Percentiles rank a stretch among this genome's conserved stretches.
phyloP scores from a whole-genome alignment of 2,329 filamentous ascomycete genomes.

The Apiospora rasikravindrae region DNA sequence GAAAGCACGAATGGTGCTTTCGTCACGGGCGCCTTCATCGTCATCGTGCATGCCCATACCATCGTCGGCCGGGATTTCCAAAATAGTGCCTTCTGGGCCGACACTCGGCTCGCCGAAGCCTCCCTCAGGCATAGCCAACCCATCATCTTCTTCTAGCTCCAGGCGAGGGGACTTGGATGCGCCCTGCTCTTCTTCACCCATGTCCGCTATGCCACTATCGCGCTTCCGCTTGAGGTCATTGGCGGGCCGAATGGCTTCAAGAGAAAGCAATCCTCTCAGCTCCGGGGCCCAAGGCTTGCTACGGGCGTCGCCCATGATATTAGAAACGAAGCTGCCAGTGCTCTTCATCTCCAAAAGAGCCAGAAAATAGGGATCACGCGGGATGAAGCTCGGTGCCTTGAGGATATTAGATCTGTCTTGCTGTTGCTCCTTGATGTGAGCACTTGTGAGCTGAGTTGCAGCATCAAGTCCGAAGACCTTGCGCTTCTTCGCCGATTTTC shows the following conservation, averaged over 20 bases:
- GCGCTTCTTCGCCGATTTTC: conserved; percentile 76
- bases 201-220: conserved; percentile 82
- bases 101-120: conserved; percentile 59
- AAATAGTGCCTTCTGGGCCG: conserved; percentile 64
- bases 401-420: conserved; percentile 85
- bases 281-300: conserved; percentile 88
- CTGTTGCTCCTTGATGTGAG: conserved; percentile 85
- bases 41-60: conserved; percentile 51
- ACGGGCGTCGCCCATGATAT: conserved; percentile 81
- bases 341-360: conserved; percentile 92
- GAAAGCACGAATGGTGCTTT: conserved; percentile 64
- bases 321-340: conserved; percentile 86
- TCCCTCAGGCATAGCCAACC: conserved; percentile 51
- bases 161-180: conserved; percentile 72
- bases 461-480: conserved; percentile 84
- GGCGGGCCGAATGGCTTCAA: conserved; percentile 77
- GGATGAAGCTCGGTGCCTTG: conserved; percentile 80
- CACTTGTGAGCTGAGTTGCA: conserved; percentile 76
- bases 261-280: conserved; percentile 86
- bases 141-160: conserved; percentile 69
- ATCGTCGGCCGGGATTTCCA: conserved; percentile 68
- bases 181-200: conserved; percentile 69
- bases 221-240: conserved; percentile 93
- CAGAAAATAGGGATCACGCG: conserved; percentile 84
- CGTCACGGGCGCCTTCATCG: conserved; percentile 50